Base-by-base conservation (phyloP, 495 filamentous ascomycete species). In the Tuber umbilicatum region DNA sequence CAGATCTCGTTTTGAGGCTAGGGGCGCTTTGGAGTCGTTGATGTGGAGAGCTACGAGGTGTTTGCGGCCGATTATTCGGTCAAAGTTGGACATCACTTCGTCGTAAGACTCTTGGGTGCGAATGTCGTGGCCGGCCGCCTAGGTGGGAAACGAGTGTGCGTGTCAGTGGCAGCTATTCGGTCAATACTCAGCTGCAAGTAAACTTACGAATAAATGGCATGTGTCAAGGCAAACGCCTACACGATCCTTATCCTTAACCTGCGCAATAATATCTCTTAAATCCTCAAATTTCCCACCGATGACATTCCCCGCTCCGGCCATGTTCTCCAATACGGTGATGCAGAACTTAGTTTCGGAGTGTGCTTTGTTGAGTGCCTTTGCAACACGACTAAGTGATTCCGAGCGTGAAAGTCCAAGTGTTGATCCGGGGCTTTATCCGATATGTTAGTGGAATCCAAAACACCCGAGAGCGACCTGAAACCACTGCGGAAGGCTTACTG, bases 191-290 rank as follows among this genome's bases (percentile, higher is more conserved):
- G n/a, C 23, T 14, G n/a, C 50, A 10, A 14, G n/a, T 60, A 19
- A 10, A 50, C 77, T 74, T 78, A 79, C 89, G 81, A 97, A 97
- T 78, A 93, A 88, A 85, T 99, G 95, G 85, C 94, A 97, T 6
- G 95, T 98, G 82, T 99, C 95, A 60, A 99, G 89, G 84, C 95
- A 99, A 47, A 99, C 93, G 42, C 95, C 95, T 17, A 99, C 91
- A n/a, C 95, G 89, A 35, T 86, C 81, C 83, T 97, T 97, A 83
- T 95, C 87, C 37, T 92, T 87, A 45, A 97, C 89, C 0, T 87
- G 86, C 39, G 86, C 86, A 77, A 99, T 93, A 72, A 97, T 91
- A 79, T 92, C 91, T 23, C 90, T 87, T 39, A 99, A 88, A 75
- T 99, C 94, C 78, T 92, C 89, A 76, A 97, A 96, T 0, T 87